Base-by-base conservation (phyloP, 192 early-diverging fungal species). In the Rhizoclosmatium sp. region DNA sequence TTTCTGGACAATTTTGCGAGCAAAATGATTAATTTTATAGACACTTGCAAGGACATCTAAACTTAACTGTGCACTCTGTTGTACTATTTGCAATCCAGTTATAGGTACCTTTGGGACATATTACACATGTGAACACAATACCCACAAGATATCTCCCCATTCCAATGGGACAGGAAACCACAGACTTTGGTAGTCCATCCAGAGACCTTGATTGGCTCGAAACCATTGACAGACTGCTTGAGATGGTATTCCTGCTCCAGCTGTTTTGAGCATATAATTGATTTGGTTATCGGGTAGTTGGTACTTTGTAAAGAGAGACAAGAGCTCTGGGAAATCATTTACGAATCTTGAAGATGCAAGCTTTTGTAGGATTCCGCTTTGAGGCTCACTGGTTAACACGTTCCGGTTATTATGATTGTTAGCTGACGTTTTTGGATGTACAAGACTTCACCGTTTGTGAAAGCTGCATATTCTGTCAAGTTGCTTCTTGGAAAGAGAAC, bases 291-390 rank as follows among this genome's bases (percentile, higher is more conserved):
- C 73, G 16, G 61, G 9, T 12, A 75, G 16, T 21, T 44, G 44
- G 46, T 42, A 75, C n/a, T 60, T 42, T 4, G 58, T n/a, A 7
- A 64, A 9, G 46, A 45, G 45, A 14, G 7, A 46, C 1, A 19
- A 12, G 10, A 75, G 73, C 56, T 75, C 73, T 40, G 73, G 73
- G 46, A 75, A 75, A 21, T 75, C 73, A 14, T 5, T 42, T 31
- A 23, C 45, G 41, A 60, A 75, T 21, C 42, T 60, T 19, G 7
- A 19, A 2, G 73, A 54, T 12, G 16, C 51, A 54, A 54, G 5
- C 51, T 54, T 54, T 7, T 54, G 51, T 7, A 54, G 51, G 16
- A 54, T 54, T 7, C 5, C 16, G 51, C 9, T 12, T 54, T 54
- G 51, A 54, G 51, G 51, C 51, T 54, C 51, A 54, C 31, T 31